Percentiles rank a stretch among this genome's conserved stretches.
These are phyloP conservation scores for Bidens hawaiensis DNA, from an alignment of 140 eudicot species.

Conservation along the genomic window DNA sequence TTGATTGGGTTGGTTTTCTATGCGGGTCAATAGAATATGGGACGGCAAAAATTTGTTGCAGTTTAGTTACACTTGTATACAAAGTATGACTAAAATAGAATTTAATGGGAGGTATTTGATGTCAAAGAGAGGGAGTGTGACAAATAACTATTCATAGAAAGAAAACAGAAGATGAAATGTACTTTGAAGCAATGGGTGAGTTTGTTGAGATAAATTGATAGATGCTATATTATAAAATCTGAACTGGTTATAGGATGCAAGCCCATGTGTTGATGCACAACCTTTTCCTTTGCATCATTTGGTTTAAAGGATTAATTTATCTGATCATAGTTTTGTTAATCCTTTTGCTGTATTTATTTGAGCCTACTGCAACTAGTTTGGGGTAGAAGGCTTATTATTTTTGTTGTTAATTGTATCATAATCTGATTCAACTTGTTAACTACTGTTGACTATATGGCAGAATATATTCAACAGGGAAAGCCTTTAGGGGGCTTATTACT, in stretches of 20 bases:
- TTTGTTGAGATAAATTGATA: not conserved
- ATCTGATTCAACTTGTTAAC: conserved; percentile 5
- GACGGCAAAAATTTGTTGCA: no score
- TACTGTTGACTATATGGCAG: conserved; percentile 41
- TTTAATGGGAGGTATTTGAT: not conserved
- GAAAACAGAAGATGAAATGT: no score
- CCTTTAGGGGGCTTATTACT: conserved; percentile 84
- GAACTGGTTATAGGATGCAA: not conserved
- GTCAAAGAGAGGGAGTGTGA: no score
- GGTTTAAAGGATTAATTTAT: not conserved
- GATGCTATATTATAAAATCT: not conserved
- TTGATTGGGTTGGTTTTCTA: not conserved
- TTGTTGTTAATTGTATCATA: conserved; percentile 9
- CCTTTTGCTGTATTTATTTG: no score
- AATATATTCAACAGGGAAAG: conserved; percentile 72
- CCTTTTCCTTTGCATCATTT: conserved; percentile 4
- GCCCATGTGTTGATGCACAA: not conserved
- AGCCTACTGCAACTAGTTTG: no score
- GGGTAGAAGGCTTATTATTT: no score
- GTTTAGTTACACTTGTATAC: not conserved
- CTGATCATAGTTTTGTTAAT: not conserved
- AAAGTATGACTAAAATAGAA: not conserved
- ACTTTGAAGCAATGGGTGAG: no score
- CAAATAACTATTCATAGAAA: no score
- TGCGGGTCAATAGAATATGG: no score